Evolutionary conservation across 116 monocot genomes (phyloP).

Genomic region (Thalassia testudinum): DNA sequence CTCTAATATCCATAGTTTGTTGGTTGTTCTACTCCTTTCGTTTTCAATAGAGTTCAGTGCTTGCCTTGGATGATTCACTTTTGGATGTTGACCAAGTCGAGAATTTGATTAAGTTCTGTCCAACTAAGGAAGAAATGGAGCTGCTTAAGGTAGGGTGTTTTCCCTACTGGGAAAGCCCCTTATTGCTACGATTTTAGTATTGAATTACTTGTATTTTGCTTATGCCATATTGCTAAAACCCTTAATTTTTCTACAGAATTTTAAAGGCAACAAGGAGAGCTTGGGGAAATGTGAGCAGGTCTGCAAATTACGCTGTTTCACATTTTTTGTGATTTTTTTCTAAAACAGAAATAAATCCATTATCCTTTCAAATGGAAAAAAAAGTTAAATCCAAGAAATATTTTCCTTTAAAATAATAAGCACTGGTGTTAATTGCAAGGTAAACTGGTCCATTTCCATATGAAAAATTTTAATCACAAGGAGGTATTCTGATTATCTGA

Average conservation of each 20-base stretch:
- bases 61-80: slow-evolving; percentile 60
- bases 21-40: neutral
- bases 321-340: neutral
- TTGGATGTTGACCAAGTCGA: slow-evolving; percentile 79
- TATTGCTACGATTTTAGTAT: neutral
- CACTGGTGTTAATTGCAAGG: too few relatives aligned
- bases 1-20: too few relatives aligned
- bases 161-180: neutral
- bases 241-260: slow-evolving; percentile 23
- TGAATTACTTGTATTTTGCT: neutral
- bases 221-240: neutral
- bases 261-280: slow-evolving; percentile 62
- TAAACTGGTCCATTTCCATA: too few relatives aligned
- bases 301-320: slow-evolving; percentile 8
- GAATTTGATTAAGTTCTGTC: slow-evolving; percentile 74
- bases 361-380: too few relatives aligned
- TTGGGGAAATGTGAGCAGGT: slow-evolving; percentile 96
- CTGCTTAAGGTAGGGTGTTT: slow-evolving; percentile 27
- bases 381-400: too few relatives aligned
- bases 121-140: slow-evolving; percentile 89
- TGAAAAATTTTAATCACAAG: too few relatives aligned
- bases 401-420: too few relatives aligned
- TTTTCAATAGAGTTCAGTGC: slow-evolving; percentile 42
- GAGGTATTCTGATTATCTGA: too few relatives aligned
- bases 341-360: too few relatives aligned